Evolutionary conservation across 441 rosid species (phyloP).

Genomic region (Corymbia citriodora): DNA sequence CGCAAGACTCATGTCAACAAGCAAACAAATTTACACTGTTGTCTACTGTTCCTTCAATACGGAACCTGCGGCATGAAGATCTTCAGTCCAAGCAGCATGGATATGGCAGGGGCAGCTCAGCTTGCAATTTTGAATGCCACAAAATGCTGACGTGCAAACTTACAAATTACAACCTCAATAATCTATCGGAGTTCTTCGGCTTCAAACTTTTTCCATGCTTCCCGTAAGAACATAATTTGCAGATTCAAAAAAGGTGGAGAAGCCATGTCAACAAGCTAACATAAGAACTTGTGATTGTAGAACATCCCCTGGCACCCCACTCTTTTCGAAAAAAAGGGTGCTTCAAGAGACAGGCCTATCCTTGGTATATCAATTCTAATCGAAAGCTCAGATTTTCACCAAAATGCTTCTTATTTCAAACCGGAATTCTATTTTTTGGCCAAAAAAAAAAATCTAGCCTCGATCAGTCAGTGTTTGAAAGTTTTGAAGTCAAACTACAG

Average conservation of each 20-base stretch:
- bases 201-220: constrained; percentile 5
- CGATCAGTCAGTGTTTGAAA: background rate
- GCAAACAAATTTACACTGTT: background rate
- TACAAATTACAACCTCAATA: background rate
- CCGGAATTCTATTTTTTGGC: background rate
- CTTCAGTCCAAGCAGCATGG: background rate
- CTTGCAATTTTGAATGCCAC: background rate
- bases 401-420: background rate
- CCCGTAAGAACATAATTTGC: background rate
- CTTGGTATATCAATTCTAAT: background rate
- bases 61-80: background rate
- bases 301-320: background rate
- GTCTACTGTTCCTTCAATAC: background rate
- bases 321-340: background rate
- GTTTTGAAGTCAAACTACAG: background rate
- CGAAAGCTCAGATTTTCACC: background rate
- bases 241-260: background rate
- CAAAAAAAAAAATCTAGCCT: background rate
- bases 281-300: background rate
- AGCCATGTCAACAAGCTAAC: background rate
- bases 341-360: background rate
- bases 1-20: background rate
- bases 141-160: background rate
- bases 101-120: background rate
- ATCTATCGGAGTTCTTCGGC: background rate